These are phyloP conservation scores for Batkoa obscura DNA, from an alignment of 371 early-diverging fungal species.

Conservation along the genomic window DNA sequence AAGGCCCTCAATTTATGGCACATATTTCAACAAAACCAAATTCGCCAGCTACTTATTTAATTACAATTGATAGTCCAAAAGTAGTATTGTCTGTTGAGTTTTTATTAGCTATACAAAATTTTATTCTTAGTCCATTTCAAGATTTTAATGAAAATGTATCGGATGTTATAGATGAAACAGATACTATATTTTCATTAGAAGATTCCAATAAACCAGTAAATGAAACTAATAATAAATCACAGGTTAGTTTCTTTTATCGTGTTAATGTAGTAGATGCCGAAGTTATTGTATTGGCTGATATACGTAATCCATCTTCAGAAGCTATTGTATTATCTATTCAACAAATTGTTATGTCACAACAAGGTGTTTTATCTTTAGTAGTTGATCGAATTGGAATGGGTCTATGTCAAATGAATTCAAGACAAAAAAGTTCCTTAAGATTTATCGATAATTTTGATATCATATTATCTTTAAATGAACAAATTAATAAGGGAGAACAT, in stretches of 20 bases:
- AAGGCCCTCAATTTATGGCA: conserved; percentile 37
- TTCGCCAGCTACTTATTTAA: conserved; percentile 21
- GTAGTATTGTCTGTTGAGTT: conserved; percentile 73
- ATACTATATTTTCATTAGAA: no score
- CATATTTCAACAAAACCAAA: conserved; percentile 11
- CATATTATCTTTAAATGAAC: conserved; percentile 52
- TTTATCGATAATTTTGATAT: conserved; percentile 82
- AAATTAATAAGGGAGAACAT: conserved; percentile 24
- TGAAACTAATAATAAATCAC: conserved; percentile 3
- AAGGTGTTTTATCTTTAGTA: conserved; percentile 45
- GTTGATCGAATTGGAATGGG: conserved; percentile 76
- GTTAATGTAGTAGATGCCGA: conserved; percentile 69
- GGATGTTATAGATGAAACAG: background rate
- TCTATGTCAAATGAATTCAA: conserved; percentile 73
- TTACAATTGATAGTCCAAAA: conserved; percentile 67
- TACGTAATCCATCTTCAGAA: conserved; percentile 46
- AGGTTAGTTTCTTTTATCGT: conserved; percentile 25
- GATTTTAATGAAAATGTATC: no score
- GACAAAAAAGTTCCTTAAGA: conserved; percentile 53
- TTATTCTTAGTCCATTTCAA: conserved; percentile 46
- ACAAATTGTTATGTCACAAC: conserved; percentile 57
- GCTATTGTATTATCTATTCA: conserved; percentile 72
- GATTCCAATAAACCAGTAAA: no score
- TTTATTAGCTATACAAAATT: conserved; percentile 44
- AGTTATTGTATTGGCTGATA: conserved; percentile 69